Percentiles rank a stretch among this genome's conserved stretches.
Evolutionary conservation across 31 red algal genomes (phyloP).

Genomic region (Odonthalia washingtoniensis): DNA sequence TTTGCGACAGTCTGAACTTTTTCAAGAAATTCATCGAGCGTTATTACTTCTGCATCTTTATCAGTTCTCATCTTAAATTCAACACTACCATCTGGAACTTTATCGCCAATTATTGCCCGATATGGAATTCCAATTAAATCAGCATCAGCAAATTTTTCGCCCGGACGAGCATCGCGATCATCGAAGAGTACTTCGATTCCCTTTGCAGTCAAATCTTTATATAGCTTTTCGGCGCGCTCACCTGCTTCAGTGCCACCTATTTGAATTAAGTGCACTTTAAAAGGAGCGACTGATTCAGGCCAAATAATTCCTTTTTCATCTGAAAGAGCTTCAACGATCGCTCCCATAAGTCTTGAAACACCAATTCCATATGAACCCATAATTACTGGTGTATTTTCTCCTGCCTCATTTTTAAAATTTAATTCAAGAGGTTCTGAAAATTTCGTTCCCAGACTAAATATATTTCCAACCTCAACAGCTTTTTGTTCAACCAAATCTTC

Average conservation of each 20-base stretch:
- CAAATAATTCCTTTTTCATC: background rate
- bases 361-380: slow-evolving; percentile 32
- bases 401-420: background rate
- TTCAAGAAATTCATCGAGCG: too few species aligned
- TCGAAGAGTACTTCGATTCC: slow-evolving; percentile 11
- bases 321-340: background rate
- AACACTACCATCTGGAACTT: background rate
- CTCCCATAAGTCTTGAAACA: background rate
- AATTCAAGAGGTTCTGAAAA: background rate
- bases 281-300: background rate
- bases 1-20: too few species aligned
- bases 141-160: slow-evolving; percentile 22
- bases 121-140: background rate
- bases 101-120: background rate
- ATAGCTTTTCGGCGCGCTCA: background rate
- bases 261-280: background rate
- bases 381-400: background rate
- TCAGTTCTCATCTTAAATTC: background rate
- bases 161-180: background rate
- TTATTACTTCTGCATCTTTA: background rate
- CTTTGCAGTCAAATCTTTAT: background rate
- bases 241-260: background rate
- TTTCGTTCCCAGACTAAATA: background rate
- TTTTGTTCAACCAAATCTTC: background rate
- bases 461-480: background rate